A percentile compares a stretch with the other conserved stretches of the same genome.
Conservation (phyloP, 371 early-diverging fungal species). For the Dentiscutata heterogama region DNA sequence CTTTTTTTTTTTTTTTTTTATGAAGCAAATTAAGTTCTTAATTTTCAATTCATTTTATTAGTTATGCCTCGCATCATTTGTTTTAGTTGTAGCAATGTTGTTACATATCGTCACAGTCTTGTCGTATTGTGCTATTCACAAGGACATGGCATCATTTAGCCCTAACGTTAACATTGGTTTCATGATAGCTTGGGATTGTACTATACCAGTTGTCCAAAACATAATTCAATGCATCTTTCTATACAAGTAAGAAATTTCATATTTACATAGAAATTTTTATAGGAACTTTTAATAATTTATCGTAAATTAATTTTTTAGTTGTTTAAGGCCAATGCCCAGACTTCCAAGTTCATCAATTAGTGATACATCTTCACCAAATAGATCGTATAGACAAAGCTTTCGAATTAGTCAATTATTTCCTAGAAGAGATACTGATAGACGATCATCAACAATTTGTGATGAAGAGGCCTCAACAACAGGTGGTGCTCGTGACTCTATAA, state of each 20-base stretch:
- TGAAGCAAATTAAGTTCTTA: neutral
- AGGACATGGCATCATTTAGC: neutral
- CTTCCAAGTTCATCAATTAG: neutral
- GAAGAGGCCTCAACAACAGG: neutral
- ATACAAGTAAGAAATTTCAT: conserved; percentile 10
- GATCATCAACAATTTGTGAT: neutral
- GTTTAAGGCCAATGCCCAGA: neutral
- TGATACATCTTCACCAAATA: neutral
- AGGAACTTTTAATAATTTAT: too few species aligned
- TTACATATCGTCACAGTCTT: neutral
- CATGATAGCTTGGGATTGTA: neutral
- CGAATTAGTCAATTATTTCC: neutral
- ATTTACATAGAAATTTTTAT: too few species aligned
- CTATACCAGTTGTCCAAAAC: neutral
- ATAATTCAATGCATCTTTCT: conserved; percentile 2
- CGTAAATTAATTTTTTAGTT: neutral
- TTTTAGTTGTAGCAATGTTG: neutral
- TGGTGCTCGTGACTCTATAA: neutral
- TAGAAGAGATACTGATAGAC: neutral
- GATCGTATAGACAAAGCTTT: neutral
- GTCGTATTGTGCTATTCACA: neutral
- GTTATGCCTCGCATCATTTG: neutral
- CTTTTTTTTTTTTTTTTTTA: too few species aligned
- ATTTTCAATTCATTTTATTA: neutral
- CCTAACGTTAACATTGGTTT: neutral